Percentiles rank a stretch among this genome's conserved stretches.
Evolutionary conservation across 768 basidiomycete genomes (phyloP).

Genomic region (Trametes coccinea): DNA sequence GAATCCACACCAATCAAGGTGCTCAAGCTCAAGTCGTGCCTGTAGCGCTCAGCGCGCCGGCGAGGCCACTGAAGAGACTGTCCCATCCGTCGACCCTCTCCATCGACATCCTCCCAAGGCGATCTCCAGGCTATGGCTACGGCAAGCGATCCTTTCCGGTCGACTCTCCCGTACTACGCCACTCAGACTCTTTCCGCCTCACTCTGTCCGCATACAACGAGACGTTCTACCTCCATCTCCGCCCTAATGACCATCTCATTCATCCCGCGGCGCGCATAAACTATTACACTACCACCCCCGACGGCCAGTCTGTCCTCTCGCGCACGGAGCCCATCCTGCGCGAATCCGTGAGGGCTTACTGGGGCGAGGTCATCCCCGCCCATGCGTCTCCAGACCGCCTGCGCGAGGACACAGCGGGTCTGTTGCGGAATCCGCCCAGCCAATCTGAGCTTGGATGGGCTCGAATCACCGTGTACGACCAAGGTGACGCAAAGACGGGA

Average conservation of each 20-base stretch:
- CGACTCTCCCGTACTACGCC: slow-evolving; percentile 52
- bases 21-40: not conserved
- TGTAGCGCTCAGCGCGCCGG: slow-evolving; percentile 32
- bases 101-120: slow-evolving; percentile 46
- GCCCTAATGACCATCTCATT: slow-evolving; percentile 75
- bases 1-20: not conserved
- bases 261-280: slow-evolving; percentile 76
- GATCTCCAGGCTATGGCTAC: slow-evolving; percentile 11
- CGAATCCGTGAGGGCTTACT: slow-evolving; percentile 65
- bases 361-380: slow-evolving; percentile 72
- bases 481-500: slow-evolving; percentile 48
- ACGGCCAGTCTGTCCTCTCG: slow-evolving; percentile 51
- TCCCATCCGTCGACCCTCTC: slow-evolving; percentile 39
- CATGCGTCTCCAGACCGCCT: slow-evolving; percentile 52
- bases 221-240: slow-evolving; percentile 69
- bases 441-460: slow-evolving; percentile 69
- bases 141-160: slow-evolving; percentile 32
- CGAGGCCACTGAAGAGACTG: slow-evolving; percentile 38
- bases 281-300: slow-evolving; percentile 54
- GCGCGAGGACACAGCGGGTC: slow-evolving; percentile 63
- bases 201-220: slow-evolving; percentile 66
- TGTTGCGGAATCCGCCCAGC: slow-evolving; percentile 43
- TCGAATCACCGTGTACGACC: slow-evolving; percentile 70
- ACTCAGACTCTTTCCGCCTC: slow-evolving; percentile 72
- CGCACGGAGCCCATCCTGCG: slow-evolving; percentile 63